Base-by-base conservation (phyloP, 805 yeast species). In the Ogataea haglerorum region DNA sequence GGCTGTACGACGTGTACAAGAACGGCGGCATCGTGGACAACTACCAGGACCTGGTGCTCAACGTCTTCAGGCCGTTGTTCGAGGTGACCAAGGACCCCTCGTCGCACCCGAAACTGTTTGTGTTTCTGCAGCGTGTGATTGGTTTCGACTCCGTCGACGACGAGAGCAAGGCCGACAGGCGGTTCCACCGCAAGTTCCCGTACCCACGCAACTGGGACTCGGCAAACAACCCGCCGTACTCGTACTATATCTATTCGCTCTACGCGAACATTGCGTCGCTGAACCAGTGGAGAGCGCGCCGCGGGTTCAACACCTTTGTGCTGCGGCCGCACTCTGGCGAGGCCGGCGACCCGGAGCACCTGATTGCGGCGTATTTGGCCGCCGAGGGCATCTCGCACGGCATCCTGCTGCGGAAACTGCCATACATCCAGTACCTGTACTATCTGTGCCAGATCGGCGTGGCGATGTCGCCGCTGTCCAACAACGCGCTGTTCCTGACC, bases 341-440 rank as follows among this genome's bases (percentile, higher is more conserved):
- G 65, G 99, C 99, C n/a, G 99, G 99, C 45, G 99, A 93, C 58
- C 97, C 98, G 1, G 98, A 93, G 57, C 99, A 93, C 68, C 72
- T 95, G 57, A 86, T 90, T 32, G 76, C 90, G 36, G 90, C 99
- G 1, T 93, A 85, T 56, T 65, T 93, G 55, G 78, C 93, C 1
- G 81, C 97, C 1, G 95, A 91, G 57, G 87, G 95, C 37, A 93
- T 93, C 45, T 86, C 95, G 10, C 99, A 93, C 61, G 99, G 99
- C 43, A 95, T 93, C 40, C 64, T 91, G 46, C 70, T 93, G 58
- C 80, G 99, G 65, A 93, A 93, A 63, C 76, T 95, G 40, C 99
- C 99, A 35, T 89, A 86, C 62, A 82, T 95, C 48, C 99, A 93
- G 64, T 93, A 93, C 61, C 67, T 93, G 49, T 93, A 80, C 69